Evolutionary conservation across 306 rosid species (phyloP), one percentile per base, ranked within the genome.

Genomic region (Hippophae tibetana): DNA sequence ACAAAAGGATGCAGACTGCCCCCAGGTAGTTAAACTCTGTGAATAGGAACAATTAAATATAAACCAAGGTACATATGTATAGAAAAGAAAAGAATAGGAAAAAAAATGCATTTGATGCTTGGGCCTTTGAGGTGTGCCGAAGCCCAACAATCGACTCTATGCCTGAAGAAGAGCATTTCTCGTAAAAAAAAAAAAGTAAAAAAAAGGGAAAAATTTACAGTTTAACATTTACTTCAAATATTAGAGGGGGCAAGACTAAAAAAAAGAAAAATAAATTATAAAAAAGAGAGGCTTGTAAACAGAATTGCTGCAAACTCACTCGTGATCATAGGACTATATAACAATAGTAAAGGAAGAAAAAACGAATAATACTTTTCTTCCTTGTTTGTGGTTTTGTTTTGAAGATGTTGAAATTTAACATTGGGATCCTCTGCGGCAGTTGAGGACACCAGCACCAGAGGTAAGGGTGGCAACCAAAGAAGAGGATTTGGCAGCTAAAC

Each of bases 401-500:
- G 13, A 51, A 46, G 25, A 55, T 57, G 69, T 63, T 65, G 68
- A 61, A 53, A 72, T 67, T 82, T 74, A 92, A 79, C 99, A 92
- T 65, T 49, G 69, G 74, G 0, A 8, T 57, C 97, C 97, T 18
- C 75, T 57, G 46, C 78, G 86, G 79, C 99, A 92, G 10, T 1
- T 54, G 57, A 92, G 86, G 58, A 74, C 95, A 47, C 99, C 99
- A 13, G 99, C 76, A 57, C 50, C 66, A 12, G 96, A 74, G 52
- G 99, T 92, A 55, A 92, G 40, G 60, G 81, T 11, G 57, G 78
- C 95, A 13, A 92, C 87, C 81, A 85, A 0, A 68, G 97, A 82
- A 72, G 99, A 92, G n/a, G 99, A 84, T 69, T 92, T 92, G 69
- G 99, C 97, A 18, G 84, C 86, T 57, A 92, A 88, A 80, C 99